phyloP scores from a whole-genome alignment of 2,329 filamentous ascomycete species.

The Camptophora hylomeconis region DNA sequence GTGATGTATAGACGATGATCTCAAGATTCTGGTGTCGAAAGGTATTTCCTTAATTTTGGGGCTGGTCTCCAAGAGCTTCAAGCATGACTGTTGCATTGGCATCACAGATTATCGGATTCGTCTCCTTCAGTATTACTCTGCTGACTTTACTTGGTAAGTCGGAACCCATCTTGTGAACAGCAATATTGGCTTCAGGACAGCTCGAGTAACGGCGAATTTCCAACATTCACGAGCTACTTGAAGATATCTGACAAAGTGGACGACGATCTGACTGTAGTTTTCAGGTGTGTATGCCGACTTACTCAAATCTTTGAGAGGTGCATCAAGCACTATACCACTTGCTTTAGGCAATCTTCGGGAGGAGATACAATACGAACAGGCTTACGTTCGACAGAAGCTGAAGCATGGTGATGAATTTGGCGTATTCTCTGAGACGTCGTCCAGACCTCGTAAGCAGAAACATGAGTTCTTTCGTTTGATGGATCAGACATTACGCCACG shows the following conservation, averaged over 20 bases:
- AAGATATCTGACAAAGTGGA: no score
- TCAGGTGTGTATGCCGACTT: conserved; percentile 13
- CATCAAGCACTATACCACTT: conserved; percentile 10
- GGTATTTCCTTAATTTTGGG: no score
- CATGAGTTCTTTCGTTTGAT: conserved; percentile 8
- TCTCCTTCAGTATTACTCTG: conserved; percentile 14
- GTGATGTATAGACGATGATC: no score
- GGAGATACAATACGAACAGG: conserved; percentile 12
- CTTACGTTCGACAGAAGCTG: conserved; percentile 9
- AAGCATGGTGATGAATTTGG: conserved; percentile 11
- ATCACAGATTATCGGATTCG: conserved; percentile 12
- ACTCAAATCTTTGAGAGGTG: conserved; percentile 12
- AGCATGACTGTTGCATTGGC: no score
- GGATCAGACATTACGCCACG: conserved; percentile 8
- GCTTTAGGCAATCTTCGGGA: conserved; percentile 14
- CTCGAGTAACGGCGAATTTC: no score
- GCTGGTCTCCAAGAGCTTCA: no score
- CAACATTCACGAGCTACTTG: no score
- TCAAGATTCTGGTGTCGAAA: no score
- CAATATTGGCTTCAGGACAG: background rate
- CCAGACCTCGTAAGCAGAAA: conserved; percentile 2
- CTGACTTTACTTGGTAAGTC: conserved; percentile 14
- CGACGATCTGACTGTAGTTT: no score
- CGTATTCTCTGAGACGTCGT: conserved; percentile 6
- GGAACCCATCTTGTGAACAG: background rate